Evolutionary conservation across 2,329 filamentous ascomycete genomes (phyloP), one percentile per base, ranked within the genome.

Genomic region (Phialophora expanda): DNA sequence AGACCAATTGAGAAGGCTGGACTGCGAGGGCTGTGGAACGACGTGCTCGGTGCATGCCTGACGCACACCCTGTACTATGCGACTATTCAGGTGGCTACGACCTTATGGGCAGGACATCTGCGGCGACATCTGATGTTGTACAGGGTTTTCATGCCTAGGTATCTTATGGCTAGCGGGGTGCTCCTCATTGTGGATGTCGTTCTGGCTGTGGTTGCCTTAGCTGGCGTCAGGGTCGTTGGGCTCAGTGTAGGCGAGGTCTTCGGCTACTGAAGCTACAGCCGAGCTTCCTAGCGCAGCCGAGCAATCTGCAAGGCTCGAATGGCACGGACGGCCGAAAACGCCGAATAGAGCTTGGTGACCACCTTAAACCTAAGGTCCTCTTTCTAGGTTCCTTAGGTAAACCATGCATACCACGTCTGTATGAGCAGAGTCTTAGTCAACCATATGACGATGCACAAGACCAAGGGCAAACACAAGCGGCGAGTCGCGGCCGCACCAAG

Each of bases 41-140:
- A 87, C 53, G 86, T 92, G 0, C 87, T 88, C 20, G 87, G 89
- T 64, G 88, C 89, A 0, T 82, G 93, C 61, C 89, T 86, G 17
- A 90, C 89, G 28, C 93, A 97, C 74, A 79, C 94, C 5, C 82
- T 90, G 0, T 96, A 94, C 75, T 95, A 93, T 75, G 91, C 91
- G 4, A 89, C 91, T 8, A 86, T 97, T 75, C 90, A 90, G 30
- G 79, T 97, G 24, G 91, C 92, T 0, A 97, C 93, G 4, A 96
- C 95, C 73, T 87, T 90, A 77, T 97, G 94, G 90, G 92, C 94
- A 0, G 93, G 91, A 1, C 89, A 92, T 80, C 80, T 99, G 74
- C 85, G 95, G 61, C 85, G 95, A 59, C 95, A 99, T 81, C 84
- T 99, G 69, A 99, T 99, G 95, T 85, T 99, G 32, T 99, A 95